These are phyloP conservation scores for Cryptococcus neoformans DNA, from an alignment of 1,284 basidiomycete genomes.

Conservation along the genomic window DNA sequence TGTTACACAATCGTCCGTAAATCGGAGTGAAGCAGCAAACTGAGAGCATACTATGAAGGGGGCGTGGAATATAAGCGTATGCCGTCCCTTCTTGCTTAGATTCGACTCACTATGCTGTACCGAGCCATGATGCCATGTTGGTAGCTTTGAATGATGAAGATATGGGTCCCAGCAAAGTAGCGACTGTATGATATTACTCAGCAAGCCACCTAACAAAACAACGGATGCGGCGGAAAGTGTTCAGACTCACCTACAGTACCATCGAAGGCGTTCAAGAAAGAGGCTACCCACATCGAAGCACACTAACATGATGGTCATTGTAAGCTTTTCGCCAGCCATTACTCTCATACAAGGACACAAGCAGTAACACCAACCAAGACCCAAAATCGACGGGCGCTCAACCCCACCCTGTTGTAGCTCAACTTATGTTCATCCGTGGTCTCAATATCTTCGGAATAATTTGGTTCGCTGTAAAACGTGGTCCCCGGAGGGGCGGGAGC, in stretches of 20 bases:
- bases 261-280: slow-evolving; percentile 72
- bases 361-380: slow-evolving; percentile 19
- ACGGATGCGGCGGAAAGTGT: background rate
- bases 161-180: slow-evolving; percentile 58
- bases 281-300: slow-evolving; percentile 24
- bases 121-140: slow-evolving; percentile 74
- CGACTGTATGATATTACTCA: slow-evolving; percentile 23
- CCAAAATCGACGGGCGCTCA: slow-evolving; percentile 22
- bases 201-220: background rate
- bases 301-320: slow-evolving; percentile 2
- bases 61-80: background rate
- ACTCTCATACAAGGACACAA: background rate
- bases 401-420: slow-evolving; percentile 28
- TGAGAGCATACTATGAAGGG: slow-evolving; percentile 58
- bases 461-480: too few relatives aligned
- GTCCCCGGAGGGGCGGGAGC: too few relatives aligned
- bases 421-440: background rate
- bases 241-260: slow-evolving; percentile 52
- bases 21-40: slow-evolving; percentile 85
- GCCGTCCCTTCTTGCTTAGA: background rate
- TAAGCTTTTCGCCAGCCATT: background rate
- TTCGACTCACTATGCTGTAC: slow-evolving; percentile 58
- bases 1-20: slow-evolving; percentile 83
- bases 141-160: slow-evolving; percentile 46
- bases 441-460: too few relatives aligned